Evolutionary conservation across 768 basidiomycete species (phyloP).

Genomic region (Tubosaeta brunneosetosa): DNA sequence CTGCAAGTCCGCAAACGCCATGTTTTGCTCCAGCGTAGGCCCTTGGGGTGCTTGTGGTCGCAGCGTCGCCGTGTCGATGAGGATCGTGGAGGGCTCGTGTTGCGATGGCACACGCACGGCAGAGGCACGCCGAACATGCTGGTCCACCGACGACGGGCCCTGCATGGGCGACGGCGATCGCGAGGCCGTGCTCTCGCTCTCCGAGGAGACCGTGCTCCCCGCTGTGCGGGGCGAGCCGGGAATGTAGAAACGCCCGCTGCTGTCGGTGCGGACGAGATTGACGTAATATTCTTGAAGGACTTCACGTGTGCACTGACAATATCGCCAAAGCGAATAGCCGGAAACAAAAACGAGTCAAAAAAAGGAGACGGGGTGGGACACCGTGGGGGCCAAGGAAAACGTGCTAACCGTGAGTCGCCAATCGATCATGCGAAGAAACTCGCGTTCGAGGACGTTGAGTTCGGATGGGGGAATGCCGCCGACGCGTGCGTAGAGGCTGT

Average conservation of each 20-base stretch:
- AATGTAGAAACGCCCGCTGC: slow-evolving; percentile 52
- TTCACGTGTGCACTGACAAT: slow-evolving; percentile 76
- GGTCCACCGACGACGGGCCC: slow-evolving; percentile 17
- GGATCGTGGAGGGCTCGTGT: slow-evolving; percentile 33
- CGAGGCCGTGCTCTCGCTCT: slow-evolving; percentile 52
- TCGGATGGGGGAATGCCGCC: slow-evolving; percentile 91
- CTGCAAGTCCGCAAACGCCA: slow-evolving; percentile 72
- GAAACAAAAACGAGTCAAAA: background rate
- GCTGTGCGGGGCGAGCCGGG: slow-evolving; percentile 37
- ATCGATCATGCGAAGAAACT: slow-evolving; percentile 87
- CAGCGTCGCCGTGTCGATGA: slow-evolving; percentile 35
- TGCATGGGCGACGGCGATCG: slow-evolving; percentile 47
- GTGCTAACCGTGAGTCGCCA: slow-evolving; percentile 88
- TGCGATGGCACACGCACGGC: slow-evolving; percentile 23
- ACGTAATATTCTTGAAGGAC: slow-evolving; percentile 91
- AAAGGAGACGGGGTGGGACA: slow-evolving; percentile 15
- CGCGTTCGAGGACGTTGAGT: slow-evolving; percentile 91
- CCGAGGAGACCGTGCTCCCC: slow-evolving; percentile 42
- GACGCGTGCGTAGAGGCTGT: slow-evolving; percentile 91
- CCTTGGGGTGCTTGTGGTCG: slow-evolving; percentile 44
- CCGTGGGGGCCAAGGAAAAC: slow-evolving; percentile 23
- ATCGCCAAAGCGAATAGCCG: slow-evolving; percentile 3
- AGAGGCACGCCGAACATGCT: slow-evolving; percentile 24
- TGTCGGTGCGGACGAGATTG: slow-evolving; percentile 87
- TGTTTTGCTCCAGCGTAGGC: slow-evolving; percentile 77